Evolutionary conservation across 1,284 basidiomycete genomes (phyloP), one percentile per base, ranked within the genome.

Genomic region (Schizophyllum commune): DNA sequence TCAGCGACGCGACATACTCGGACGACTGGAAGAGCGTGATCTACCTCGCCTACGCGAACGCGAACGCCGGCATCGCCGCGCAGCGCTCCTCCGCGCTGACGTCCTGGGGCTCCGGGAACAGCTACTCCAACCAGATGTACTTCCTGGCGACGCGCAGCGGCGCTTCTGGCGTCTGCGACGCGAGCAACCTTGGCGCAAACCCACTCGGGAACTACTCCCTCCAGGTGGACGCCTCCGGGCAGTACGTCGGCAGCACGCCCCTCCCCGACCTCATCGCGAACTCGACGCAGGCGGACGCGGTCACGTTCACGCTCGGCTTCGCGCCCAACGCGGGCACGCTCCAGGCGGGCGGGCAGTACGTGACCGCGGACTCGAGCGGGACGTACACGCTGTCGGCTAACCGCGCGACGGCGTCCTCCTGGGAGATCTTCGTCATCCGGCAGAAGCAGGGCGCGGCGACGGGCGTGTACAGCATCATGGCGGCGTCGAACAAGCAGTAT

Each of bases 11-110:
- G 17, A 64, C 66, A 8, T 63, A 65, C 63, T 71, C 66, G 53
- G 73, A 75, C 58, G 72, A 71, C 51, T 75, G 73, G 73, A 73
- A 72, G 61, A 67, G 65, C 21, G 66, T 73, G 52, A 73, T 73
- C 58, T 68, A 73, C 58, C 67, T 69, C 60, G 73, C 73, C 8
- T 73, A 72, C 60, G 70, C 71, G 17, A 68, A 73, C 54, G 63
- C 68, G 19, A 66, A 68, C 55, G 67, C 71, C 3, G 61, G 65
- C 22, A 63, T 60, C 4, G 72, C 73, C 2, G 71, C 70, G n/a
- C 57, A 65, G 51, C 68, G 69, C 52, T 73, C 73, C 7, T 61
- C 69, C 4, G 63, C 63, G 4, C 69, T 74, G 34, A 73, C 72
- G 27, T 65, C 56, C 6, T 74, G 73, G 73, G 72, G 73, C 19